These are phyloP conservation scores for Brassica napus DNA, from an alignment of 345 rosid species.

Conservation along the genomic window DNA sequence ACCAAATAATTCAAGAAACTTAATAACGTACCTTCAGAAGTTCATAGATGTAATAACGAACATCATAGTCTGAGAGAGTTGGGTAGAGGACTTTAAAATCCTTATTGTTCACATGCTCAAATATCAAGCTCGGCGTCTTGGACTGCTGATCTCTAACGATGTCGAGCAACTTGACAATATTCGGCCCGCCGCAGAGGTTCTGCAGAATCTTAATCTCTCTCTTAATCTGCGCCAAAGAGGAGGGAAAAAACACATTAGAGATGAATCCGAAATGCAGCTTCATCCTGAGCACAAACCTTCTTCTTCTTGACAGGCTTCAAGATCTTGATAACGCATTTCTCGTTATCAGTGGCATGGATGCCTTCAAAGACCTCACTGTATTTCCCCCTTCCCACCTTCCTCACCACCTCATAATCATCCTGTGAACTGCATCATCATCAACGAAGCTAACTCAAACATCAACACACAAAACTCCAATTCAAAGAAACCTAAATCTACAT, in stretches of 20 bases:
- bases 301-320: constrained; percentile 98
- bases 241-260: neutral
- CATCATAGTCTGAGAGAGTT: constrained; percentile 80
- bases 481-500: neutral
- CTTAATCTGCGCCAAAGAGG: constrained; percentile 64
- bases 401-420: constrained; percentile 93
- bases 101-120: constrained; percentile 89
- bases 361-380: constrained; percentile 98
- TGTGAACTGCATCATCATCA: constrained; percentile 62
- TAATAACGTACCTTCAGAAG: constrained; percentile 68
- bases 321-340: constrained; percentile 92
- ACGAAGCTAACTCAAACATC: constrained; percentile 6
- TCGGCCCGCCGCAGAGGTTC: constrained; percentile 98
- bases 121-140: constrained; percentile 88
- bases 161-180: constrained; percentile 86
- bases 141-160: constrained; percentile 98
- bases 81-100: constrained; percentile 97
- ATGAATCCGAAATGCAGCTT: neutral
- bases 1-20: constrained; percentile 9
- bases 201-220: constrained; percentile 97
- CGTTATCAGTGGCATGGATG: constrained; percentile 70
- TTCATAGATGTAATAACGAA: constrained; percentile 83
- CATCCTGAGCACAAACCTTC: constrained; percentile 54
- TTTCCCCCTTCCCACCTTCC: constrained; percentile 95
- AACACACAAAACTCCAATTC: neutral